phyloP scores from a whole-genome alignment of 306 rosid species.

The Begonia masoniana region DNA sequence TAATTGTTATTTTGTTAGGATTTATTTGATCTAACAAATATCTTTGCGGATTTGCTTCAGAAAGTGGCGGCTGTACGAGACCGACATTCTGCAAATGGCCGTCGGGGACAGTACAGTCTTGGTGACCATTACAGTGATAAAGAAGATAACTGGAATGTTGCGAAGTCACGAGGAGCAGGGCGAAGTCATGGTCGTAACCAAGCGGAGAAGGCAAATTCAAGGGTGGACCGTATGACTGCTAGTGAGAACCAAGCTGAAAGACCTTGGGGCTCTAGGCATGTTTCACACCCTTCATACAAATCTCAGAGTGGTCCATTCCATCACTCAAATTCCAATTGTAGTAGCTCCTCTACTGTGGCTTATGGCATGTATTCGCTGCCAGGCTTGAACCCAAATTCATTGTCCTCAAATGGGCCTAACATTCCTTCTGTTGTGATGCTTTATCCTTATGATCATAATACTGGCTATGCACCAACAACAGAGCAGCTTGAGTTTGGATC shows the following conservation, averaged over 20 bases:
- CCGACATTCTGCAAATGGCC: constrained; percentile 52
- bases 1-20: no score
- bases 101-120: constrained; percentile 61
- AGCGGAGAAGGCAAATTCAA: constrained; percentile 44
- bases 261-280: constrained; percentile 69
- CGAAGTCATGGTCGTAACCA: constrained; percentile 65
- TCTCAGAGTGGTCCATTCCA: constrained; percentile 75
- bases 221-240: constrained; percentile 24
- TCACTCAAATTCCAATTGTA: constrained; percentile 27
- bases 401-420: constrained; percentile 61
- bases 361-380: constrained; percentile 70
- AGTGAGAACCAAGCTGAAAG: constrained; percentile 68
- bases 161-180: constrained; percentile 57
- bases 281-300: constrained; percentile 35
- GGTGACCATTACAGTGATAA: constrained; percentile 80
- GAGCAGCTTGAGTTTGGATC: constrained; percentile 92
- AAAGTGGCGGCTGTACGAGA: constrained; percentile 62
- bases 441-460: constrained; percentile 66
- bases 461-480: constrained; percentile 37
- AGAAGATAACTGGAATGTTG: constrained; percentile 80
- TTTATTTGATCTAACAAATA: no score
- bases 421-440: constrained; percentile 79
- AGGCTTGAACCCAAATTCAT: constrained; percentile 54
- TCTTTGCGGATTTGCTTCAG: constrained; percentile 26
- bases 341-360: constrained; percentile 34